Evolutionary conservation across 352 stramenopile genomes (phyloP), one percentile per base, ranked within the genome.

Genomic region (Phytopythium chamaehyphon): DNA sequence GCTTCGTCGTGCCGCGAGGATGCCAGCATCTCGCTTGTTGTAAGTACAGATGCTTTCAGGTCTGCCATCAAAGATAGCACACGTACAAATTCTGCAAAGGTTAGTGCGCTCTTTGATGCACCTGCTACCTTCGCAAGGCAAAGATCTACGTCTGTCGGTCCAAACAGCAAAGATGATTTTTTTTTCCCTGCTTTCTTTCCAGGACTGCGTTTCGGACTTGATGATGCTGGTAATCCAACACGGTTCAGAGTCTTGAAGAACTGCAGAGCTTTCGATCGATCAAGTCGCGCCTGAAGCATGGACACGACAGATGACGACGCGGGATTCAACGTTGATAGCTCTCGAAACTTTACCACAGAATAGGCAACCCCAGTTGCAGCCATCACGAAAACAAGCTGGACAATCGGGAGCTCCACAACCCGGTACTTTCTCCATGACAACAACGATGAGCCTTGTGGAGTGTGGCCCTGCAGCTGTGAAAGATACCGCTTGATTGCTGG

Each of bases 111-210:
- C 47, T 86, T 89, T 6, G 71, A 69, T 23, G 75, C 55, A 8
- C 62, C 61, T 3, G 62, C 65, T 2, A 64, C 63, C 55, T 84
- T 80, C n/a, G 75, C 73, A n/a, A 87, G 67, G 7, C 66, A 66
- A 7, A 89, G 40, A 38, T 89, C 77, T 23, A 89, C 66, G 45
- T 86, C 75, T 5, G 69, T 76, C 19, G 69, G 69, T 2, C 75
- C 59, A 44, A 87, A 83, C 33, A 53, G 11, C 4, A 36, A 36
- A 21, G 9, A 5, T 9, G 28, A 33, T 10, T 33, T 33, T 9
- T 33, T 5, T 9, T 33, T 33, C 9, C 28, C 28, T 33, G 19
- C 19, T 16, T 53, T 53, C 47, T 53, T 53, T 35, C 47, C 47
- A 15, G 35, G 28, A 40, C 45, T 40, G 21, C 37, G 48, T 52